These are phyloP conservation scores for Fusarium cicatricum DNA, from an alignment of 2,329 filamentous ascomycete genomes.

Conservation along the genomic window DNA sequence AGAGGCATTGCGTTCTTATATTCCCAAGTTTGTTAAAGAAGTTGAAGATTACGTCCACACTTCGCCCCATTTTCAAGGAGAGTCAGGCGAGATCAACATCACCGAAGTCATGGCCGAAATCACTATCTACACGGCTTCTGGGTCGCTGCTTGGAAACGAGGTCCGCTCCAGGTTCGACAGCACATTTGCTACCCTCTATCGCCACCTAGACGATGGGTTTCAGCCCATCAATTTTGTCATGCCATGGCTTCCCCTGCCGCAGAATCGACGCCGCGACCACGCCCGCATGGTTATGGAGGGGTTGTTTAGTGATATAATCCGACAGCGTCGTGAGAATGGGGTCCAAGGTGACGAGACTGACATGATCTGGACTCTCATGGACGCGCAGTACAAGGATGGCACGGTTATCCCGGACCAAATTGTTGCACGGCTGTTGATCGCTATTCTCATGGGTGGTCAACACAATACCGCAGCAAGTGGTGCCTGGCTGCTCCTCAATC, in stretches of 20 bases:
- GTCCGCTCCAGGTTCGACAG: slow-evolving; percentile 82
- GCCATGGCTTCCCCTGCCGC: slow-evolving; percentile 84
- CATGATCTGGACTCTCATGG: slow-evolving; percentile 92
- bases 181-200: slow-evolving; percentile 81
- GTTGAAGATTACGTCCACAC: slow-evolving; percentile 75
- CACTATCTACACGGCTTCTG: slow-evolving; percentile 90
- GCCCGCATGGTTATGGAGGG: slow-evolving; percentile 82
- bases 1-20: slow-evolving; percentile 75
- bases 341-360: slow-evolving; percentile 66
- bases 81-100: slow-evolving; percentile 74
- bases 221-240: slow-evolving; percentile 88
- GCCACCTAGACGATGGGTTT: slow-evolving; percentile 90
- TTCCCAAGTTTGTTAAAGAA: slow-evolving; percentile 79
- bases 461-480: slow-evolving; percentile 86
- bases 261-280: slow-evolving; percentile 81
- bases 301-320: slow-evolving; percentile 82
- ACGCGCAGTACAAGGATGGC: slow-evolving; percentile 83
- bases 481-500: slow-evolving; percentile 83
- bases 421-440: slow-evolving; percentile 91
- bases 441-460: slow-evolving; percentile 88
- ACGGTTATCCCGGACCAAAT: slow-evolving; percentile 78
- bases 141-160: slow-evolving; percentile 83
- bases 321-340: slow-evolving; percentile 66
- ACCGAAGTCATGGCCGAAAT: slow-evolving; percentile 81
- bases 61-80: slow-evolving; percentile 70